Evolutionary conservation across 2,329 filamentous ascomycete genomes (phyloP), one percentile per base, ranked within the genome.

Genomic region (Hirsutella rhossiliensis): DNA sequence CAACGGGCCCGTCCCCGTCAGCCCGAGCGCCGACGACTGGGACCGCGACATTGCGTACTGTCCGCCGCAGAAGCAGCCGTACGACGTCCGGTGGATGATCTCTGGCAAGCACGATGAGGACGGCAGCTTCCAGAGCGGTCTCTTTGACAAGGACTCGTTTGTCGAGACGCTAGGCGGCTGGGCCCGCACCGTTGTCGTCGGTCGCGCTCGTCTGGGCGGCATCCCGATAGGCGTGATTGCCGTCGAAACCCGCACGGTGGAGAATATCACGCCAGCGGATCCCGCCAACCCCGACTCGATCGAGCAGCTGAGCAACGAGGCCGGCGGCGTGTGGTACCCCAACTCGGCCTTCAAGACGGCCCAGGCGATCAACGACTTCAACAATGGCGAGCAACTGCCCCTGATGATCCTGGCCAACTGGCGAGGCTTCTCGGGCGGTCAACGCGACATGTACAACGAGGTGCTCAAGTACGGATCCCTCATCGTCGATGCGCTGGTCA

Each of bases 331-430:
- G 27, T 98, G 92, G 92, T 98, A 97, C 71, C 92, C 92, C 61
- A 98, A 98, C 78, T 97, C 90, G 11, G 92, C 92, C 20, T 98
- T 90, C 82, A 98, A 98, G 84, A 98, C 92, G 49, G 92, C 92
- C 3, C 92, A 98, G 68, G 92, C 92, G 45, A 94, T 98, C 71
- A 88, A 84, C 58, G 92, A 98, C 73, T 98, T 98, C 79, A 98
- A 98, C 79, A 80, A 94, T 53, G 92, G 92, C 63, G 92, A 98
- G 71, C 92, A 98, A 72, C 76, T 98, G 60, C 92, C 92, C 45
- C 73, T 98, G 53, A 97, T 98, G 88, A 98, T 98, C 62, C 80
- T 98, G 51, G 92, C 92, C 68, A 98, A 98, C 77, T 98, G 92
- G 92, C 84, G 92, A 80, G 92, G 92, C 73, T 98, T 98, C 87